Evolutionary conservation across 139 green algal genomes (phyloP), one percentile per base, ranked within the genome.

Genomic region (Chlamydomonas sp.): DNA sequence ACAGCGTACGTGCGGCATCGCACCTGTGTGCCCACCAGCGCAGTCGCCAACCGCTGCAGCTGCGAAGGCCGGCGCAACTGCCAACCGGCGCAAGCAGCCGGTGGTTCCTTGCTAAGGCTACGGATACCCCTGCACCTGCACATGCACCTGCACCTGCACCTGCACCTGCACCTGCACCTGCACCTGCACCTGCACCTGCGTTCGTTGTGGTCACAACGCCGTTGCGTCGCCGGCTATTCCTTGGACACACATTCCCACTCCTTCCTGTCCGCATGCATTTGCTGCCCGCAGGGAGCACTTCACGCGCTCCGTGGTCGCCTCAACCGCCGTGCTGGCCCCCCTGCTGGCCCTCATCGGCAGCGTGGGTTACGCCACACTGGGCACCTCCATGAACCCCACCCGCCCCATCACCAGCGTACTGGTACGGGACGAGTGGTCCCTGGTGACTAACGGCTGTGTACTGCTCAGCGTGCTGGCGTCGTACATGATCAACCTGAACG

Each of bases 401-500:
- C 78, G 80, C 18, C 91, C 91, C 60, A 86, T 94, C 61, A 93
- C 91, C 4, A 79, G 59, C 20, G 80, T 90, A 14, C 90, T 94
- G 49, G 73, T 77, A 1, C 72, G 76, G 10, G 90, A 90, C 73
- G 68, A 49, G 9, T 93, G 90, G 91, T 86, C 85, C 49, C 58
- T 80, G 64, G 72, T 79, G 12, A 88, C 91, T 17, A 93, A 94
- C n/a, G 77, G 69, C 8, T 77, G 72, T 10, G 87, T 94, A 15
- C 75, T 94, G 15, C 5, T 61, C 17, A 84, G 84, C 72, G 91
- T 89, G 66, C 79, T 94, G 20, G 83, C 93, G 63, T 87, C 86
- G 1, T 94, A 93, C 80, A 87, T 90, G 87, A 93, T 93, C 81
- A 89, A 91, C 76, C 73, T 93, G 49, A 91, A 93, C 72, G 87